These are phyloP conservation scores for Pseudocercospora fuligena DNA, from an alignment of 2,329 filamentous ascomycete species.

Conservation along the genomic window DNA sequence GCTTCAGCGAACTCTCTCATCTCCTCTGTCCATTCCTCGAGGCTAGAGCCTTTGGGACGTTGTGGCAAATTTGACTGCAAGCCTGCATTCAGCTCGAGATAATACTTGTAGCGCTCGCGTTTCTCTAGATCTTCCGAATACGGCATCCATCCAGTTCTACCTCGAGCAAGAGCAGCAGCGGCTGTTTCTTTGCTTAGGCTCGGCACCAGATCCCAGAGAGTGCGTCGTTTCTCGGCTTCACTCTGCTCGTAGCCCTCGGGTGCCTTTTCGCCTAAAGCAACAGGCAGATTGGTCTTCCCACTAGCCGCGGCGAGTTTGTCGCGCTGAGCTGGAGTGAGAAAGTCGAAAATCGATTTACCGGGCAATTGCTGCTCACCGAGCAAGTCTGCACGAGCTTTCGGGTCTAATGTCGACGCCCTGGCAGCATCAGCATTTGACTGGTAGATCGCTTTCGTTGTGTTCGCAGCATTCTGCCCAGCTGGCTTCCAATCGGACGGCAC, in stretches of 20 bases:
- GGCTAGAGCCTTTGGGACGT: slow-evolving; percentile 55
- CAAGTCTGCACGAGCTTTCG: slow-evolving; percentile 75
- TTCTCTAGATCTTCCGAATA: slow-evolving; percentile 85
- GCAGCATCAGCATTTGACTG: slow-evolving; percentile 77
- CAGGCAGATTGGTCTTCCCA: slow-evolving; percentile 76
- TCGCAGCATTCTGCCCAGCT: slow-evolving; percentile 46
- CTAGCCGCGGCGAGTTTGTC: slow-evolving; percentile 76
- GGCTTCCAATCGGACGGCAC: slow-evolving; percentile 78
- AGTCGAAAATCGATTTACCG: slow-evolving; percentile 95
- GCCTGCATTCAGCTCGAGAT: slow-evolving; percentile 77
- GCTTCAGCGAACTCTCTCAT: slow-evolving; percentile 76
- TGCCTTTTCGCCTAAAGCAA: slow-evolving; percentile 72
- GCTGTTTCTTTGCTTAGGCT: slow-evolving; percentile 49
- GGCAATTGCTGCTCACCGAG: slow-evolving; percentile 81
- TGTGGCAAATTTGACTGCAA: slow-evolving; percentile 63
- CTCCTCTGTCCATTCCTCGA: slow-evolving; percentile 80
- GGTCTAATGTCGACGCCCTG: slow-evolving; percentile 74
- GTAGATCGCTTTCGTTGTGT: slow-evolving; percentile 46
- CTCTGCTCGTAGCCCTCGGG: slow-evolving; percentile 67
- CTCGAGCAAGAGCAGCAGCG: slow-evolving; percentile 52
- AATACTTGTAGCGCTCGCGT: slow-evolving; percentile 76
- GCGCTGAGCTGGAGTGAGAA: slow-evolving; percentile 76
- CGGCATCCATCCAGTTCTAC: slow-evolving; percentile 71
- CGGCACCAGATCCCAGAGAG: slow-evolving; percentile 55
- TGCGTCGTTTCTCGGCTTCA: slow-evolving; percentile 66